Percentiles rank a stretch among this genome's conserved stretches.
These are phyloP conservation scores for Trichomonascus vanleenenianus DNA, from an alignment of 805 yeast genomes.

Conservation along the genomic window DNA sequence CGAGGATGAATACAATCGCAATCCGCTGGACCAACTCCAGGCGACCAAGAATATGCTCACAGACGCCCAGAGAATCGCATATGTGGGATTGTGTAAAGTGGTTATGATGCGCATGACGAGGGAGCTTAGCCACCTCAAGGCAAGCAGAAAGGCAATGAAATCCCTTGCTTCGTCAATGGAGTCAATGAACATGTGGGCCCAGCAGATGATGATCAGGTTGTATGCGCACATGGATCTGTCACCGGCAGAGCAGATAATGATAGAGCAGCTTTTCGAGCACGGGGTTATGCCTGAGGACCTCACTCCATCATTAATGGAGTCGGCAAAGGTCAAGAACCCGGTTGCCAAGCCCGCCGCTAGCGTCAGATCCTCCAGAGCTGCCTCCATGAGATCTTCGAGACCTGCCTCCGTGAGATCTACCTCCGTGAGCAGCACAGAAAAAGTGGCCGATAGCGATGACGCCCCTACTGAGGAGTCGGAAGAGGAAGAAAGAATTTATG, in stretches of 20 bases:
- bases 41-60: slow-evolving; percentile 74
- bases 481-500: slow-evolving; percentile 3
- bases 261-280: slow-evolving; percentile 75
- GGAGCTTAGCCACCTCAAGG: slow-evolving; percentile 49
- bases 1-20: slow-evolving; percentile 30
- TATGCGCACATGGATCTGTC: slow-evolving; percentile 74
- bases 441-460: slow-evolving; percentile 7
- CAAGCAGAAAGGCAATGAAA: slow-evolving; percentile 42
- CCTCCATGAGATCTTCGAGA: background rate
- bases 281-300: slow-evolving; percentile 73
- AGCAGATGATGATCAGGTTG: slow-evolving; percentile 57
- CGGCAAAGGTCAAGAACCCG: slow-evolving; percentile 46
- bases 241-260: slow-evolving; percentile 78
- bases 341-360: slow-evolving; percentile 15
- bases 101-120: slow-evolving; percentile 75
- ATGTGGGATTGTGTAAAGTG: slow-evolving; percentile 75
- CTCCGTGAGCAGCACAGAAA: background rate
- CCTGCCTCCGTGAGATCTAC: background rate
- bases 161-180: slow-evolving; percentile 61
- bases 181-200: slow-evolving; percentile 79
- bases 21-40: slow-evolving; percentile 58
- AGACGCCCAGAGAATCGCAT: slow-evolving; percentile 85
- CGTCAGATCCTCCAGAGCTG: background rate
- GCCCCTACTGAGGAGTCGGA: slow-evolving; percentile 1
- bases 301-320: slow-evolving; percentile 49